Percentiles rank a stretch among this genome's conserved stretches.
Evolutionary conservation across 2,329 filamentous ascomycete species (phyloP).

Genomic region (Pseudopyrenochaeta lycopersici): DNA sequence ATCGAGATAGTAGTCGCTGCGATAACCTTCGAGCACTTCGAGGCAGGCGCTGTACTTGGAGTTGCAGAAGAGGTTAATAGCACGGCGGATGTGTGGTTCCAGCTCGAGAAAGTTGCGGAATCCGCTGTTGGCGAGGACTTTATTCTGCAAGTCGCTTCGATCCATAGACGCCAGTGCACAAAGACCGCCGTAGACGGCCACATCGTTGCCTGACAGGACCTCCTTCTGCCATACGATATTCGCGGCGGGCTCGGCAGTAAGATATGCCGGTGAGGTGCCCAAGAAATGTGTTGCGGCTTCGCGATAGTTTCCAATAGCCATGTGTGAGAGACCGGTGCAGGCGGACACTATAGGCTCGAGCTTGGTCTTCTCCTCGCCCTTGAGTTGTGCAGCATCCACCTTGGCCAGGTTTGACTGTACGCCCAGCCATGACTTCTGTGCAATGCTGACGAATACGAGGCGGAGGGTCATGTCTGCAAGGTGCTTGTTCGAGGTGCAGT

Average conservation of each 20-base stretch:
- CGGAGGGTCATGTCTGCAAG: constrained; percentile 84
- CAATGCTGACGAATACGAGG: constrained; percentile 77
- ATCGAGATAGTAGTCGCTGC: constrained; percentile 88
- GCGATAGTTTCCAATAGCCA: constrained; percentile 65
- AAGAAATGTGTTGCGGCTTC: constrained; percentile 80
- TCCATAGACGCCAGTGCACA: constrained; percentile 91
- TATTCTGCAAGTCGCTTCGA: constrained; percentile 74
- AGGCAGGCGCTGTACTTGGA: constrained; percentile 89
- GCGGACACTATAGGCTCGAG: constrained; percentile 71
- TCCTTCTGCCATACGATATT: constrained; percentile 70
- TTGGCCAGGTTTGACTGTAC: constrained; percentile 70
- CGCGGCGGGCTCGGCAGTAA: constrained; percentile 53
- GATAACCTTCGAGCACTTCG: constrained; percentile 81
- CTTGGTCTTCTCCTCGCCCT: constrained; percentile 66
- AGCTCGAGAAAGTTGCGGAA: constrained; percentile 92
- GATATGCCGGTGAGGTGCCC: constrained; percentile 62
- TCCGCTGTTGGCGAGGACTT: constrained; percentile 82
- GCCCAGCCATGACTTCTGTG: constrained; percentile 79
- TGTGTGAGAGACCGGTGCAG: constrained; percentile 68
- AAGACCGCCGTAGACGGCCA: constrained; percentile 91
- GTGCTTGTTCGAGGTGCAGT: constrained; percentile 84
- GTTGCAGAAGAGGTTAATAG: constrained; percentile 87
- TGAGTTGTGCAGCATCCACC: constrained; percentile 61
- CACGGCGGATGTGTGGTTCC: constrained; percentile 92
- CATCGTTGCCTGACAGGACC: constrained; percentile 82